phyloP scores from a whole-genome alignment of 1,284 basidiomycete species.

The Pyrrhoderma lamaoense region DNA sequence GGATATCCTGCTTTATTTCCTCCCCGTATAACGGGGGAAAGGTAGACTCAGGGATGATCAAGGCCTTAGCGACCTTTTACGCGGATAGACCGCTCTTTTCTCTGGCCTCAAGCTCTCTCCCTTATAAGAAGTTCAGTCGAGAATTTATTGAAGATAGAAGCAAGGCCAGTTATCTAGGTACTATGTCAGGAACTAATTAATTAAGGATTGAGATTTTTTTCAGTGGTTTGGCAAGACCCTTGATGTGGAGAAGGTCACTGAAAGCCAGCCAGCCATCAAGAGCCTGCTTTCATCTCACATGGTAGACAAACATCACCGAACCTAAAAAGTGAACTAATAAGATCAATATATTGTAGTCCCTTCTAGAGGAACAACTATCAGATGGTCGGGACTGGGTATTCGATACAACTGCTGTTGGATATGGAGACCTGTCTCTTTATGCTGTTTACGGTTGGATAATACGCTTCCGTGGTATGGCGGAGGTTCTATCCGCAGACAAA shows the following conservation, averaged over 20 bases:
- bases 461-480: slow-evolving; percentile 28
- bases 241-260: slow-evolving; percentile 30
- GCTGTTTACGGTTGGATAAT: slow-evolving; percentile 41
- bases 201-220: neutral
- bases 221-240: slow-evolving; percentile 28
- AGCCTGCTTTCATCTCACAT: slow-evolving; percentile 36
- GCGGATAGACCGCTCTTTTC: slow-evolving; percentile 37
- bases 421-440: slow-evolving; percentile 45
- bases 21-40: slow-evolving; percentile 31
- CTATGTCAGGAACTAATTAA: too few species aligned
- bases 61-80: slow-evolving; percentile 40
- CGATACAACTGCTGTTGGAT: slow-evolving; percentile 42
- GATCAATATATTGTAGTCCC: slow-evolving; percentile 26
- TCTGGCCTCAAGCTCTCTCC: slow-evolving; percentile 33
- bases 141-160: slow-evolving; percentile 45
- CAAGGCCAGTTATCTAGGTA: slow-evolving; percentile 31
- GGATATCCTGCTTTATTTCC: slow-evolving; percentile 46
- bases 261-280: slow-evolving; percentile 27
- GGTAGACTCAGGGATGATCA: slow-evolving; percentile 39
- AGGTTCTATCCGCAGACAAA: slow-evolving; percentile 33
- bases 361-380: slow-evolving; percentile 45
- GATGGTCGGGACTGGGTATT: slow-evolving; percentile 55
- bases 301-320: slow-evolving; percentile 24
- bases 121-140: slow-evolving; percentile 40
- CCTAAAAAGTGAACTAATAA: slow-evolving; percentile 9